phyloP scores from a whole-genome alignment of 1,139 yeast genomes.

The Geotrichum australiense region DNA sequence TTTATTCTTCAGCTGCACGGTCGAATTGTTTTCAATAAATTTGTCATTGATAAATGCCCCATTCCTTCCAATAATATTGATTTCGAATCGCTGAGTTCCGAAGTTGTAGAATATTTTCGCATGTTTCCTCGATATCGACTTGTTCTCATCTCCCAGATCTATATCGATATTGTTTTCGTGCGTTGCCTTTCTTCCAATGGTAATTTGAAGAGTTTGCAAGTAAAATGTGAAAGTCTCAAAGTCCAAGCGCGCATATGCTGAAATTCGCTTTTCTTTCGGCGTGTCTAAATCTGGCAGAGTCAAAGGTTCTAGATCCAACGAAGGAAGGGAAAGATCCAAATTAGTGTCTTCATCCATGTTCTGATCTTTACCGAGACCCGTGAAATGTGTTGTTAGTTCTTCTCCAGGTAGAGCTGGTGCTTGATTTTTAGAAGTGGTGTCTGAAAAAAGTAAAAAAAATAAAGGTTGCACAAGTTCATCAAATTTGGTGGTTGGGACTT shows the following conservation, averaged over 20 bases:
- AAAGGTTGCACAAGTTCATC: too few relatives aligned
- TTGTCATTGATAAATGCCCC: slow-evolving; percentile 93
- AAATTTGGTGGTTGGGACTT: too few relatives aligned
- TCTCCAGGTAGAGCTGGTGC: too few relatives aligned
- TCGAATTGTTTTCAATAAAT: slow-evolving; percentile 83
- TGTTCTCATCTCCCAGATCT: slow-evolving; percentile 71
- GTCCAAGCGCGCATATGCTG: slow-evolving; percentile 91
- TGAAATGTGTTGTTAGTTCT: too few relatives aligned
- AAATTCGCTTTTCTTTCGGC: slow-evolving; percentile 33
- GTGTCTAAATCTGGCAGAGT: too few relatives aligned
- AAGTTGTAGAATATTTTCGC: slow-evolving; percentile 94
- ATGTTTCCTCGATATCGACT: slow-evolving; percentile 87
- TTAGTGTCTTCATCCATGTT: too few relatives aligned
- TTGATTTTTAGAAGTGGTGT: too few relatives aligned
- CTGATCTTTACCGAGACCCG: too few relatives aligned
- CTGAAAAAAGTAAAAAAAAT: too few relatives aligned
- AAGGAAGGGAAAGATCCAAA: too few relatives aligned
- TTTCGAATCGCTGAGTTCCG: slow-evolving; percentile 87
- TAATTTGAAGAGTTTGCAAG: slow-evolving; percentile 90
- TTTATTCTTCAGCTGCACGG: slow-evolving; percentile 77
- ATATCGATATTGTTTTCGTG: slow-evolving; percentile 72
- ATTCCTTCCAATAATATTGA: slow-evolving; percentile 84
- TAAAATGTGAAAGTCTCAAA: slow-evolving; percentile 90
- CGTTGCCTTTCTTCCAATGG: slow-evolving; percentile 73
- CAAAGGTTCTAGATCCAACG: too few relatives aligned